Evolutionary conservation across 345 rosid species (phyloP), one percentile per base, ranked within the genome.

Genomic region (Eutrema japonicum): DNA sequence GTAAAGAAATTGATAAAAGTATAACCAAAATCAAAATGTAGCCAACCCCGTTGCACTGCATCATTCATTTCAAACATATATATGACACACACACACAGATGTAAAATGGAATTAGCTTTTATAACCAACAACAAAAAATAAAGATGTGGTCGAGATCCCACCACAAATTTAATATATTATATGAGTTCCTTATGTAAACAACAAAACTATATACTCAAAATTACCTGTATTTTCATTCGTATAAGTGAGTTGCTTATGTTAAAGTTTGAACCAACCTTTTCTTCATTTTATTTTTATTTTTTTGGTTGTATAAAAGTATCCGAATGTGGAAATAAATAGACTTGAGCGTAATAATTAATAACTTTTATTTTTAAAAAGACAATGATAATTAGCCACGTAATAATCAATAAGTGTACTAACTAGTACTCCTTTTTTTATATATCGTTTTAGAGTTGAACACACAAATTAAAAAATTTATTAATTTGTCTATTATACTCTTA

Each of bases 41-140:
- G 73, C 73, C 73, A 58, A 60, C 78, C 55, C 63, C 18, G 22
- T 52, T 60, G 32, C 62, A 29, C 12, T 51, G 41, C 41, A 68
- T 69, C 16, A 9, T 26, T 33, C 16, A 32, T 76, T 68, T 56
- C 26, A 47, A 37, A 54, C 14, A 54, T 5, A 22, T 22, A 22
- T 22, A 22, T 22, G 35, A 48, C 4, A 48, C 4, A 3, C 1
- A 9, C 10, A 52, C 16, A 37, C 2, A 26, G 7, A 52, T 7
- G 33, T 60, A 26, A 33, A 61, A 13, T 10, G 12, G 7, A 43
- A 64, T 22, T 5, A 36, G 6, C 11, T 46, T 27, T 10, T 33
- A 48, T 4, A 16, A 32, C 0, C 26, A 22, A 10, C 27, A 42
- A 40, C 14, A 10, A 2, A 22, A 55, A 66, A n/a, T n/a, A n/a